phyloP scores from a whole-genome alignment of 148 eudicot species.

The Spergularia bocconei region DNA sequence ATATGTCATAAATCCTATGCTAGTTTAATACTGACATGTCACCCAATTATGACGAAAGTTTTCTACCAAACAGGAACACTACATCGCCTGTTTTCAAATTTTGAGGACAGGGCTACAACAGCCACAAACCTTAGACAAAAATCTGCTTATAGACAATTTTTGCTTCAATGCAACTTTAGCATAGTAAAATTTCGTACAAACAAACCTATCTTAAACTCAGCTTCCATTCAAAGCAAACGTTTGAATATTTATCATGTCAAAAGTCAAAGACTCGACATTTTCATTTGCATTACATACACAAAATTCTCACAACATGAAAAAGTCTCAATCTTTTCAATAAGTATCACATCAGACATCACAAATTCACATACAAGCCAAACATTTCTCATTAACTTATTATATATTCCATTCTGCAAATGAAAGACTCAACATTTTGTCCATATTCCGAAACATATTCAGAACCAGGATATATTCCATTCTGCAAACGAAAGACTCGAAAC shows the following conservation, averaged over 20 bases:
- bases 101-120: too few relatives aligned
- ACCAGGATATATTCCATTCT: not conserved
- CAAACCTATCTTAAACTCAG: too few relatives aligned
- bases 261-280: not conserved
- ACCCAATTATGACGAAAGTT: not conserved
- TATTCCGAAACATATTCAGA: not conserved
- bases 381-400: not conserved
- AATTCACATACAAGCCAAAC: not conserved
- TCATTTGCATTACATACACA: not conserved
- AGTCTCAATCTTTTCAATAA: slow-evolving; percentile 8
- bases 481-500: not conserved
- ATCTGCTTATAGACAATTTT: too few relatives aligned
- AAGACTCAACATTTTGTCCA: not conserved
- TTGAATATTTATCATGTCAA: too few relatives aligned
- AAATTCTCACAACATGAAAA: not conserved
- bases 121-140: too few relatives aligned
- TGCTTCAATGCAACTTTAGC: too few relatives aligned
- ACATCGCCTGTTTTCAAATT: too few relatives aligned
- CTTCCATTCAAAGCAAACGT: too few relatives aligned
- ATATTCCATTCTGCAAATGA: not conserved
- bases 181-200: too few relatives aligned
- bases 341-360: not conserved
- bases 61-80: not conserved
- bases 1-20: not conserved
- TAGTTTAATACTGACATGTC: not conserved